Base-by-base conservation (phyloP, 2,329 filamentous ascomycete genomes). In the Cladophialophora bantiana region DNA sequence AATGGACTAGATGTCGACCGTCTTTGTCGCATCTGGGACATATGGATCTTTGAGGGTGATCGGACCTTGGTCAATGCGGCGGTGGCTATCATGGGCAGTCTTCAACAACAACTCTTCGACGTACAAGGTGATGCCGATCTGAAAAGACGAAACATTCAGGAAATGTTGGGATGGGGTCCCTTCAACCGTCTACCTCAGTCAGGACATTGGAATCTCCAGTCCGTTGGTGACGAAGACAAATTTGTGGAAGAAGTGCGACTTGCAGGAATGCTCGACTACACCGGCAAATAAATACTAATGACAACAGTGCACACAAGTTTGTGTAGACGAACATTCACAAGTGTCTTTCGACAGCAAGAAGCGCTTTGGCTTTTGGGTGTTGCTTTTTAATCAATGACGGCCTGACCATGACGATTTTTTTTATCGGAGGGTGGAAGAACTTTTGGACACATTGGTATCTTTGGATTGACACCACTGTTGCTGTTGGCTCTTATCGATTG, bases 1-100 rank as follows among this genome's bases (percentile, higher is more conserved):
- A 83, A 83, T 59, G 80, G 83, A 1, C 78, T 86, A 1, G 80
- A 82, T 50, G 75, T 86, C 9, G 85, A 87, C 65, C 79, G 83
- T 38, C 80, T 85, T 10, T 83, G 82, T 56, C 79, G 87, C 2
- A 78, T 89, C 20, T 88, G 86, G 85, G 87, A 89, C 72, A 83
- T 88, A 59, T 87, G 85, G 76, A 83, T 84, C 1, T 86, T 89
- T 64, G 87, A 89, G 74, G 85, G 85, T 35, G 87, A 89, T 68
- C 77, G 79, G 26, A 78, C 81, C 53, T 75, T 83, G 66, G 80
- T 83, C 57, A 79, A 78, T 34, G 76, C 81, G 2, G 81, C 79
- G 2, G 79, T 82, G 40, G 81, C 80, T 2, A 69, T 80, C 34
- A 71, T 83, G 4, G 80, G 81, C 26, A 77, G 78, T 64, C 74